Percentiles rank a stretch among this genome's conserved stretches.
These are phyloP conservation scores for Oryza coarctata DNA, from an alignment of 176 grass and related monocot species.

Conservation along the genomic window DNA sequence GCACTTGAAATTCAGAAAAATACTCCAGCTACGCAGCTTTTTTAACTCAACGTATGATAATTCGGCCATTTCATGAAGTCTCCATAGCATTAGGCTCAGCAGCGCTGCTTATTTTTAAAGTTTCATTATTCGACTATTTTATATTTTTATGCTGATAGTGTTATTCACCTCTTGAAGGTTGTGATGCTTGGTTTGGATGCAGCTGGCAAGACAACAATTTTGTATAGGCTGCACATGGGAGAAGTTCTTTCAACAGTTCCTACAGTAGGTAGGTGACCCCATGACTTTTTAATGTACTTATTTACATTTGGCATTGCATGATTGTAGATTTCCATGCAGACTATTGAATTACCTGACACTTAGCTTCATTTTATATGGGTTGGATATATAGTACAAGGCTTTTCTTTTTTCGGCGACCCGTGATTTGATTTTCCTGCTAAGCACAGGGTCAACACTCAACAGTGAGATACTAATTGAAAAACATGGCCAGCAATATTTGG, in stretches of 20 bases:
- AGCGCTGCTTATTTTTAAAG: not conserved
- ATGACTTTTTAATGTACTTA: slow-evolving; percentile 18
- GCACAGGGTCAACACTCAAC: not conserved
- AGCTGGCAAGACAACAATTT: slow-evolving; percentile 89
- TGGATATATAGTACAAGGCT: not conserved
- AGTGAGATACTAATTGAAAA: not conserved
- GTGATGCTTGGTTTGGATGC: slow-evolving; percentile 94
- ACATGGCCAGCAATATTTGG: not conserved
- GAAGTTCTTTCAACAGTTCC: slow-evolving; percentile 90
- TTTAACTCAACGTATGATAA: not conserved
- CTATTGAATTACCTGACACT: not conserved
- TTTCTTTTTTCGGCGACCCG: not conserved
- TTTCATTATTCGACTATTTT: not conserved
- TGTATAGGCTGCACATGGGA: slow-evolving; percentile 87
- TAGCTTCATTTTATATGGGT: not conserved
- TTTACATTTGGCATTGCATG: not conserved
- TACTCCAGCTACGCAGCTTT: not conserved
- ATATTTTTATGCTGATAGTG: slow-evolving; percentile 17
- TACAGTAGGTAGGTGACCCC: slow-evolving; percentile 63
- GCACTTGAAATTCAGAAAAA: not conserved
- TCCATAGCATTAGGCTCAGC: not conserved
- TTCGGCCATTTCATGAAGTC: not conserved
- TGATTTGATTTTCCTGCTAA: not conserved
- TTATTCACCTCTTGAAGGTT: slow-evolving; percentile 51
- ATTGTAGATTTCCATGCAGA: not conserved